A percentile compares a stretch with the other conserved stretches of the same genome.
Conservation (phyloP, 2,329 filamentous ascomycete species). For the Beauveria bassiana region DNA sequence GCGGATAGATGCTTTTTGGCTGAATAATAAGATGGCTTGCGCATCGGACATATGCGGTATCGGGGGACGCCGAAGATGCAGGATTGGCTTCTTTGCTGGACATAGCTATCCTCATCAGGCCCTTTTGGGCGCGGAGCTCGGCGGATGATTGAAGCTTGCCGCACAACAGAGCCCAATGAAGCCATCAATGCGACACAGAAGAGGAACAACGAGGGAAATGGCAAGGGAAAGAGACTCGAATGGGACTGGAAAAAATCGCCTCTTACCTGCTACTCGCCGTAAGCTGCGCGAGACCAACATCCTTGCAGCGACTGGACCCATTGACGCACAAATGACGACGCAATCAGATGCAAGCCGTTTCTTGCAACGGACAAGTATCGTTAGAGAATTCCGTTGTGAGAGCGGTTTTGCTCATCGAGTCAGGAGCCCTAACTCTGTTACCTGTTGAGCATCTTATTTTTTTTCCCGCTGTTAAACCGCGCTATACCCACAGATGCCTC, state of each 20-base stretch:
- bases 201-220: neutral
- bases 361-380: neutral
- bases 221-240: neutral
- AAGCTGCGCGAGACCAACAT: neutral
- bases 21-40: neutral
- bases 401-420: neutral
- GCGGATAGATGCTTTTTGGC: neutral
- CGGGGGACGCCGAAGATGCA: too few relatives aligned
- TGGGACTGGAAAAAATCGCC: neutral
- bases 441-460: neutral
- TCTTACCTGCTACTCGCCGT: neutral
- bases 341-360: neutral
- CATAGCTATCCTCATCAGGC: too few relatives aligned
- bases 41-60: too few relatives aligned
- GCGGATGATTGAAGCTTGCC: too few relatives aligned
- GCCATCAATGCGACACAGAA: neutral
- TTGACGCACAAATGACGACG: neutral
- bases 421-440: neutral
- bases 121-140: too few relatives aligned
- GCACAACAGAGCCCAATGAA: too few relatives aligned
- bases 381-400: neutral
- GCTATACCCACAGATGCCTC: neutral
- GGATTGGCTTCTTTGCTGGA: too few relatives aligned
- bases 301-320: neutral
- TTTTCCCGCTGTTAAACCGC: neutral